Base-by-base conservation (phyloP, 1,139 yeast genomes). In the Candida tropicalis region DNA sequence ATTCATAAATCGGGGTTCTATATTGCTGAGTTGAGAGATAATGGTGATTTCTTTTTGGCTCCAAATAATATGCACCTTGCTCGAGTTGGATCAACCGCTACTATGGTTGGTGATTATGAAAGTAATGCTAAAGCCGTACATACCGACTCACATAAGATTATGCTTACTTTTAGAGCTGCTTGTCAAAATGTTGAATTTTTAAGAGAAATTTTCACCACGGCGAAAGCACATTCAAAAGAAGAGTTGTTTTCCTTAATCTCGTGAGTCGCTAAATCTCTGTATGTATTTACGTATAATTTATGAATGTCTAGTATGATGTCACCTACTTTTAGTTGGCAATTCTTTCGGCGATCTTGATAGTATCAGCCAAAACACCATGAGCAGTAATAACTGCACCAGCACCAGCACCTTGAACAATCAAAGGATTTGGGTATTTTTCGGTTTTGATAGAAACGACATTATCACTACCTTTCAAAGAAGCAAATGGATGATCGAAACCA, bases 351-450 rank as follows among this genome's bases (percentile, higher is more conserved):
- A 88, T 82, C 73, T 87, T 91, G 62, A 95, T 79, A 26, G 88
- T 83, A 64, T 93, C 99, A 41, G 95, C 96, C 57, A 93, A 77
- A 39, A 95, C 97, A 66, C 99, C 99, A 65, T 95, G 96, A 48
- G 99, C 99, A 43, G 99, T 93, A 43, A 93, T 98, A 34, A 84
- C 98, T 47, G 96, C 97, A 68, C 99, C 99, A 27, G 99, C 99
- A 66, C 97, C 99, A 34, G 99, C 99, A 67, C 99, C 99, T 75
- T 93, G 99, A 55, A 93, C 79, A 52, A 93, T 86, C 65, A 93
- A 77, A 45, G 99, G 99, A 66, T 88, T 89, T 38, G 87, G 80
- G 68, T 93, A 93, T 71, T 99, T 87, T 57, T 87, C 82, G 27
- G 97, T 85, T 64, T 84, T 86, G 69, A 93, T 87, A 15, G 97